A percentile compares a stretch with the other conserved stretches of the same genome.
Conservation (phyloP, 169 alveolate genomes). For the Plasmodium vinckei region DNA sequence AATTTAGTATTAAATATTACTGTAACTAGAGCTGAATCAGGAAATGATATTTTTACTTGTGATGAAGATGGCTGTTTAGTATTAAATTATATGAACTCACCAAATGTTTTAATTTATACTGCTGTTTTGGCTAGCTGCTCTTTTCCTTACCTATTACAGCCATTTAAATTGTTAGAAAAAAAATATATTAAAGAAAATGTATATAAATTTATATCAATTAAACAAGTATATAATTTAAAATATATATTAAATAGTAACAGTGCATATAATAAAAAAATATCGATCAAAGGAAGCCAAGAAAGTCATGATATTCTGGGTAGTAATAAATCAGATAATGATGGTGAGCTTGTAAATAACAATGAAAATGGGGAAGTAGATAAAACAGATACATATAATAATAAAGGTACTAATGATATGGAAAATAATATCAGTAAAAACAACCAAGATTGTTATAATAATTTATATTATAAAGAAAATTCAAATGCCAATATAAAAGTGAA, state of each 20-base stretch:
- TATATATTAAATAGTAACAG: constrained; percentile 37
- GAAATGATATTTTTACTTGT: constrained; percentile 42
- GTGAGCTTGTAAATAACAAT: not conserved
- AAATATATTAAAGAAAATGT: constrained; percentile 70
- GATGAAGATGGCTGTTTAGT: constrained; percentile 79
- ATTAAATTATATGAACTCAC: constrained; percentile 84
- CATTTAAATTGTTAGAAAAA: constrained; percentile 78
- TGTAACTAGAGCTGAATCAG: constrained; percentile 85
- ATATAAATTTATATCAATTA: constrained; percentile 27
- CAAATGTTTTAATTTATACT: constrained; percentile 84
- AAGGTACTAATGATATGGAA: not conserved
- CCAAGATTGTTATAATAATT: constrained; percentile 3
- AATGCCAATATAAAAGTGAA: too few species aligned
- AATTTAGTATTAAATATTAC: constrained; percentile 86
- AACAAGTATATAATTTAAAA: constrained; percentile 43
- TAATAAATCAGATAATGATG: not conserved
- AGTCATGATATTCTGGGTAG: not conserved
- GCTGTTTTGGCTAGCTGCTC: constrained; percentile 87
- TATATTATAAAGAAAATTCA: not conserved
- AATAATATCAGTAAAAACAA: not conserved
- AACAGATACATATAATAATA: not conserved
- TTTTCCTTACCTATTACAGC: constrained; percentile 81
- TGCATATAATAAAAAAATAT: not conserved
- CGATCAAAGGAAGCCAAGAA: constrained; percentile 10
- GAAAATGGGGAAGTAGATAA: not conserved